phyloP scores from a whole-genome alignment of 768 basidiomycete species.

The Suillus subaureus region DNA sequence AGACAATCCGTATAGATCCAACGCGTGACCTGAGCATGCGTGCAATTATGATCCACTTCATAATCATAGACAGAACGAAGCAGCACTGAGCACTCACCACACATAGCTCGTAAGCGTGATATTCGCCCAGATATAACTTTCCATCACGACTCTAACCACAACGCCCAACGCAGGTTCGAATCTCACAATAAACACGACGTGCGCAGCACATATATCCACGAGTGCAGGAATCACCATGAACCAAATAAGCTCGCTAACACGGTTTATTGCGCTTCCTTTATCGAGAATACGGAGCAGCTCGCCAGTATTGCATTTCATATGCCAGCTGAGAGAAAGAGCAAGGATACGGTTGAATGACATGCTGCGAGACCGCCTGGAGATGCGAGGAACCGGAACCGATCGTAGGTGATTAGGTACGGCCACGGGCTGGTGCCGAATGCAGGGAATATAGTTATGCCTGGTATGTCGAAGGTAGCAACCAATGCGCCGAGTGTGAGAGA shows the following conservation, averaged over 20 bases:
- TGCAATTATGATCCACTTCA: no score
- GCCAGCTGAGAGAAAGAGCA: constrained; percentile 84
- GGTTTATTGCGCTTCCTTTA: constrained; percentile 85
- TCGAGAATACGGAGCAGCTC: constrained; percentile 61
- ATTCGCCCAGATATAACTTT: constrained; percentile 53
- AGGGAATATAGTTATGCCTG: no score
- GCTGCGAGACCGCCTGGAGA: constrained; percentile 76
- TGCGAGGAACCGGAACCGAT: constrained; percentile 72
- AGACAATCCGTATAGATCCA: constrained; percentile 83
- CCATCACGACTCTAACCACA: constrained; percentile 73
- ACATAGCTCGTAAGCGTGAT: constrained; percentile 67
- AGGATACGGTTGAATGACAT: constrained; percentile 87
- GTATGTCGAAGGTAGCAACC: no score
- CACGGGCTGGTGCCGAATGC: no score
- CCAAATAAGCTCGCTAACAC: constrained; percentile 73
- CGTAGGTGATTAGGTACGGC: constrained; percentile 69
- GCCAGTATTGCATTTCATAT: constrained; percentile 80
- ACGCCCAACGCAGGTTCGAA: constrained; percentile 70
- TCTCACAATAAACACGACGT: constrained; percentile 60
- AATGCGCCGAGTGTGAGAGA: no score
- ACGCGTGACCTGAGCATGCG: constrained; percentile 50
- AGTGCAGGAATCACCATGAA: constrained; percentile 85
- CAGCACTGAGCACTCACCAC: constrained; percentile 34
- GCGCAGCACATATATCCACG: constrained; percentile 74
- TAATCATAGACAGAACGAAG: no score